phyloP scores from a whole-genome alignment of 2,329 filamentous ascomycete genomes.

The Hypoxylon sp. region DNA sequence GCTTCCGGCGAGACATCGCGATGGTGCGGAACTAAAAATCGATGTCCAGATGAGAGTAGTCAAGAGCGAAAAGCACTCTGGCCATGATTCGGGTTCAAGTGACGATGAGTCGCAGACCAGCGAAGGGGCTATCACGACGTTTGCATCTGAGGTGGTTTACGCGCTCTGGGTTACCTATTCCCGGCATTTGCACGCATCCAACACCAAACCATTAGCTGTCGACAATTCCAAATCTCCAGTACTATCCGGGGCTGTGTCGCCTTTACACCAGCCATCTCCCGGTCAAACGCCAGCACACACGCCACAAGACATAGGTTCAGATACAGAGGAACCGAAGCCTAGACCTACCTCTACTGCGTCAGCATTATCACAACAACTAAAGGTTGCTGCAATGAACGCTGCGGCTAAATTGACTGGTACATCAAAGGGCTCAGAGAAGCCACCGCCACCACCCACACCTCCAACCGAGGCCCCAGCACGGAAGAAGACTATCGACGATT shows the following conservation, averaged over 20 bases:
- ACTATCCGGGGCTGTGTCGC: constrained; percentile 76
- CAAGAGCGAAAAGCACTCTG: constrained; percentile 80
- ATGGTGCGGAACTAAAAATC: constrained; percentile 92
- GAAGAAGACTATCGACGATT: constrained; percentile 92
- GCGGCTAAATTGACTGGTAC: constrained; percentile 67
- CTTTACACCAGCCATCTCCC: constrained; percentile 83
- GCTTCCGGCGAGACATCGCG: constrained; percentile 86
- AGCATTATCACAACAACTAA: constrained; percentile 69
- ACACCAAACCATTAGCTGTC: constrained; percentile 60
- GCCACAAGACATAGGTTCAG: constrained; percentile 69
- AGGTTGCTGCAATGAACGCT: constrained; percentile 69
- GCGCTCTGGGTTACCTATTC: constrained; percentile 98
- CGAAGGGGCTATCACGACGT: constrained; percentile 63
- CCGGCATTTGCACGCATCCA: constrained; percentile 85
- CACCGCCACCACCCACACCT: constrained; percentile 53
- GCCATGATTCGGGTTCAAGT: constrained; percentile 50
- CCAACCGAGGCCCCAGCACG: constrained; percentile 57
- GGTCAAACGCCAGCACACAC: constrained; percentile 76
- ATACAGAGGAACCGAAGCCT: constrained; percentile 64
- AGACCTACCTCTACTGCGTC: constrained; percentile 59
- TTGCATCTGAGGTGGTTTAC: constrained; percentile 84
- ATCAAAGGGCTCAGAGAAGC: constrained; percentile 48
- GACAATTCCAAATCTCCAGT: constrained; percentile 73
- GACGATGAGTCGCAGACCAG: constrained; percentile 55
- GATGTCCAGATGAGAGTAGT: constrained; percentile 98